Percentiles rank a stretch among this genome's conserved stretches.
Evolutionary conservation across 2,329 filamentous ascomycete species (phyloP).

Genomic region (Aspergillus glaucus): DNA sequence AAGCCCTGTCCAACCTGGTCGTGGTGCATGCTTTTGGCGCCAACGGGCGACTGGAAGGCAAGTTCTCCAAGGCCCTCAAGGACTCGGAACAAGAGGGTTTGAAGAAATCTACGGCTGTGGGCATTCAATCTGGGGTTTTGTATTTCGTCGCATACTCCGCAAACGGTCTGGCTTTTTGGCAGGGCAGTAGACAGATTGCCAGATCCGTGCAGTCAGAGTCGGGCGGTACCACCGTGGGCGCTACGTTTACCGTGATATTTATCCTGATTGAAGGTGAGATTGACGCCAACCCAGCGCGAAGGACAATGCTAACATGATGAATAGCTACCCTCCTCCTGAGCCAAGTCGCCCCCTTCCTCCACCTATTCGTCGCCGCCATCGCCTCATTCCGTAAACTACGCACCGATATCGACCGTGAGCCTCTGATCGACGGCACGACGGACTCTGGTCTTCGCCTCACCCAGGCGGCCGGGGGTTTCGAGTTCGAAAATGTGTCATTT

Average conservation of each 20-base stretch:
- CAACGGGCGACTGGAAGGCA: conserved; percentile 51
- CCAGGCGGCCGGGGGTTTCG: conserved; percentile 16
- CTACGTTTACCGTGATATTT: conserved; percentile 34
- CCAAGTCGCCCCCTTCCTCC: conserved; percentile 35
- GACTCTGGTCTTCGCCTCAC: conserved; percentile 17
- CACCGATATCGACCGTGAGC: conserved; percentile 51
- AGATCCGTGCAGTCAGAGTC: conserved; percentile 16
- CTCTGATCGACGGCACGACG: conserved; percentile 41
- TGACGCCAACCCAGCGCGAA: too few species aligned
- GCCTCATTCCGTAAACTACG: conserved; percentile 53
- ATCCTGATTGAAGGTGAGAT: conserved; percentile 26
- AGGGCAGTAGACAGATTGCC: conserved; percentile 54
- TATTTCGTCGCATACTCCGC: conserved; percentile 63
- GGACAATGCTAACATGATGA: too few species aligned
- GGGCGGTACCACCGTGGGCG: conserved; percentile 24
- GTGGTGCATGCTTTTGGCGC: conserved; percentile 61
- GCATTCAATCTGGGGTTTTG: conserved; percentile 52
- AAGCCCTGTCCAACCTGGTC: conserved; percentile 53
- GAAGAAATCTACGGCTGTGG: conserved; percentile 52
- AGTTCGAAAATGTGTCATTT: conserved; percentile 30
- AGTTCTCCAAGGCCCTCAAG: conserved; percentile 49
- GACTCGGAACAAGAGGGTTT: conserved; percentile 47
- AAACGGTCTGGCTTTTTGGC: conserved; percentile 64
- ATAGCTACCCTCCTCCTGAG: conserved; percentile 29
- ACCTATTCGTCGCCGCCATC: conserved; percentile 44